These are phyloP conservation scores for Torulaspora maleeae DNA, from an alignment of 805 yeast species.

Conservation along the genomic window DNA sequence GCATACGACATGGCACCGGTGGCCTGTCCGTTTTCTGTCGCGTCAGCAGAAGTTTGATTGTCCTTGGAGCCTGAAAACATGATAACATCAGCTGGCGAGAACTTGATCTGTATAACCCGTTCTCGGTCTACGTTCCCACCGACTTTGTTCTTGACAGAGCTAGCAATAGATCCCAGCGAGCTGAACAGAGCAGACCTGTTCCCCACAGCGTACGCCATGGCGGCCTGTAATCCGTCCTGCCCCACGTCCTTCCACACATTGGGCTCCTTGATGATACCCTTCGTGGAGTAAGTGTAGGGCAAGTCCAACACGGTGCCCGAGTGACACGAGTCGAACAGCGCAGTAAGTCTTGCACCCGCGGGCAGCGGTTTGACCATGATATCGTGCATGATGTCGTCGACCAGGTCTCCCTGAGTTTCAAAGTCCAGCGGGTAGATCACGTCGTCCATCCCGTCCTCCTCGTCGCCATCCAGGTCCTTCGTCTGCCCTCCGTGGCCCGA, in stretches of 20 bases:
- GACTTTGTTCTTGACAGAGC: conserved; percentile 40
- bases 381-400: conserved; percentile 71
- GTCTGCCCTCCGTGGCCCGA: conserved; percentile 86
- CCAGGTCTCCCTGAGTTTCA: conserved; percentile 58
- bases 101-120: conserved; percentile 49
- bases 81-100: conserved; percentile 72
- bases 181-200: conserved; percentile 44
- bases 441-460: conserved; percentile 68
- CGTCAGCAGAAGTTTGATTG: conserved; percentile 79
- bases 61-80: conserved; percentile 80
- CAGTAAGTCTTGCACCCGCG: conserved; percentile 72
- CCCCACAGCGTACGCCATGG: conserved; percentile 56
- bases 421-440: conserved; percentile 72
- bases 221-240: conserved; percentile 54
- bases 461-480: conserved; percentile 66
- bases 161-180: conserved; percentile 42
- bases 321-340: conserved; percentile 80
- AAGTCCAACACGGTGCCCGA: conserved; percentile 79
- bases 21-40: conserved; percentile 60
- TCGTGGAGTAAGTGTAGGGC: conserved; percentile 76
- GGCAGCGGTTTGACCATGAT: conserved; percentile 65
- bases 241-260: conserved; percentile 74
- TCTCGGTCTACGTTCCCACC: conserved; percentile 41
- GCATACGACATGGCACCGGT: conserved; percentile 88
- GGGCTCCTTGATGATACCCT: conserved; percentile 79